Base-by-base conservation (phyloP, 2,329 filamentous ascomycete genomes). In the Claviceps spartinae region DNA sequence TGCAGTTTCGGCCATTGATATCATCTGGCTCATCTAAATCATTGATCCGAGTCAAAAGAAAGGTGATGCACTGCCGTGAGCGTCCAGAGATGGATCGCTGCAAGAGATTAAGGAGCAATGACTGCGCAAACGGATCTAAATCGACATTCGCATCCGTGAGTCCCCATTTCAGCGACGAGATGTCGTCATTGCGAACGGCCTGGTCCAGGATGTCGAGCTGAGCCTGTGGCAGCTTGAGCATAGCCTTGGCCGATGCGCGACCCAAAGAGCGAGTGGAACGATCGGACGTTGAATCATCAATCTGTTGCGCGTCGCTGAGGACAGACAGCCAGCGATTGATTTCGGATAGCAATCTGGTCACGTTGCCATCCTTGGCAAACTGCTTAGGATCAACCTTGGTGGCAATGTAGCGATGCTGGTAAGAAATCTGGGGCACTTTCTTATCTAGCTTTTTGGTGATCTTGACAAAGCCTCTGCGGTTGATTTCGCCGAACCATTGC, bases 361-460 rank as follows among this genome's bases (percentile, higher is more conserved):
- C 72, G 49, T 71, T 72, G 30, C 67, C 72, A 56, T 80, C 91
- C 56, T 87, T 90, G 18, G 91, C 88, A 67, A 98, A 98, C 0
- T 87, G 81, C 58, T 83, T 84, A 2, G 87, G 83, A 59, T 95
- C 88, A 53, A 98, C 91, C 70, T 94, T 95, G 47, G 88, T 88
- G 42, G 86, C 82, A 54, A 98, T 76, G 63, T 97, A 98, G 53
- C 83, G 81, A 64, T 87, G 83, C 71, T 96, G 90, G 0, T 87
- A 84, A 49, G 83, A 78, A 3, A 82, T 80, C 46, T 80, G 77
- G 1, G 85, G 77, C 2, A 96, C 80, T 71, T 95, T 96, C 72
- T 98, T 98, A 70, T 98, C 93, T 46, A 96, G 74, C 70, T 98
- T 98, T 74, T 98, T 98, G 49, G 93, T 95, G 67, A 98, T 98